phyloP scores from a whole-genome alignment of 805 yeast genomes.

The Saccharomyces paradoxus region DNA sequence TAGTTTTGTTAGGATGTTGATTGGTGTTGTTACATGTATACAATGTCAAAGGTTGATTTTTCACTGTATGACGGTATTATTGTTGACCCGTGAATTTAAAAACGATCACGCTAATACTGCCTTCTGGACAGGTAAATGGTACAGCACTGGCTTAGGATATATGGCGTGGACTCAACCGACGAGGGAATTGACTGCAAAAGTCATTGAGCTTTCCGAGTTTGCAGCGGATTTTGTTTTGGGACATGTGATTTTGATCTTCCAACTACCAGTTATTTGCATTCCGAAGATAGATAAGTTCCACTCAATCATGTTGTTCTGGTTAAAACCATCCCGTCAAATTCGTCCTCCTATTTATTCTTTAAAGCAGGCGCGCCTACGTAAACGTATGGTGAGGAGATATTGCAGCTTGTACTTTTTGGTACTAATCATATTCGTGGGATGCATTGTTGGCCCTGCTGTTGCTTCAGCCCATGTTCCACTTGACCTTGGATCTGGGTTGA shows the following conservation, averaged over 20 bases:
- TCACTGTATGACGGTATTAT: conserved; percentile 67
- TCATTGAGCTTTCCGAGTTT: conserved; percentile 87
- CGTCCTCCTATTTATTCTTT: conserved; percentile 95
- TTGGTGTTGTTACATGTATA: conserved; percentile 76
- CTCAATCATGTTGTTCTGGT: conserved; percentile 96
- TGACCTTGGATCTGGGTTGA: conserved; percentile 26
- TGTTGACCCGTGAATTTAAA: conserved; percentile 90
- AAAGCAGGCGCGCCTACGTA: conserved; percentile 91
- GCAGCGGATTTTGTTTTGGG: conserved; percentile 95
- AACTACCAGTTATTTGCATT: conserved; percentile 74
- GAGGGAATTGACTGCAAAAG: conserved; percentile 90
- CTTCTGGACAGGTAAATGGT: conserved; percentile 99
- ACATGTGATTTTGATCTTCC: conserved; percentile 77
- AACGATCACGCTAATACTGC: conserved; percentile 92
- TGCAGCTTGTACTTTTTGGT: conserved; percentile 68
- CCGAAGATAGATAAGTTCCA: conserved; percentile 96
- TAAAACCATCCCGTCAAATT: conserved; percentile 90
- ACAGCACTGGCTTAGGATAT: conserved; percentile 83
- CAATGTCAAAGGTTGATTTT: conserved; percentile 81
- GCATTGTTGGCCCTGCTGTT: conserved; percentile 87
- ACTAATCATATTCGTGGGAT: conserved; percentile 57
- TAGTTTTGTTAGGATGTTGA: conserved; percentile 73
- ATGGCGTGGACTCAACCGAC: conserved; percentile 92
- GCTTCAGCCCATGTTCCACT: conserved; percentile 51
- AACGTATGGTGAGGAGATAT: conserved; percentile 94